phyloP scores from a whole-genome alignment of 2,329 filamentous ascomycete genomes.

The Aspergillus versicolor region DNA sequence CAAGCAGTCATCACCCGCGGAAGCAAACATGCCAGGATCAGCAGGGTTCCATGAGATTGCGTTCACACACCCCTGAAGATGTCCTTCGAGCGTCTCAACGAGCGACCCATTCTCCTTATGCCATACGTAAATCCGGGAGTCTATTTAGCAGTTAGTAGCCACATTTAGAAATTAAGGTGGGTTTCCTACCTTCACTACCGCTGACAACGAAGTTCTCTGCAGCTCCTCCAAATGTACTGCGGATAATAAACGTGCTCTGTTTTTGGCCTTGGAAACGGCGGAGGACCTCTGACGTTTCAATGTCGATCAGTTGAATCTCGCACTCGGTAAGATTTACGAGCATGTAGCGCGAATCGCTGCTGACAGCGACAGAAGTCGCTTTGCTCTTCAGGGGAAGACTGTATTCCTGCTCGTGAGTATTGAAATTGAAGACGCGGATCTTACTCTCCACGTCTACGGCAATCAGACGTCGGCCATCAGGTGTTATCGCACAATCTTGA shows the following conservation, averaged over 20 bases:
- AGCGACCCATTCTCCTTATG: conserved; percentile 77
- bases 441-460: conserved; percentile 69
- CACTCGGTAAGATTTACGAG: conserved; percentile 79
- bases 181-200: conserved; percentile 75
- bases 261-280: conserved; percentile 73
- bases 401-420: conserved; percentile 71
- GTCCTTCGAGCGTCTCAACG: conserved; percentile 74
- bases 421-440: conserved; percentile 79
- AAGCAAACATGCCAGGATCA: conserved; percentile 81
- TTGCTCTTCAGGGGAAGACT: conserved; percentile 68
- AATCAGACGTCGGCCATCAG: conserved; percentile 75
- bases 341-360: conserved; percentile 74
- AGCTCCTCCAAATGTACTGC: conserved; percentile 82
- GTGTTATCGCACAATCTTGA: conserved; percentile 80
- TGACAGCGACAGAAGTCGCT: conserved; percentile 78
- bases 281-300: conserved; percentile 69
- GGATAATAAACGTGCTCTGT: conserved; percentile 75
- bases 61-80: conserved; percentile 75
- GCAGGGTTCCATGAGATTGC: conserved; percentile 84
- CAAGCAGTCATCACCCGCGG: conserved; percentile 81
- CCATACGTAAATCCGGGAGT: conserved; percentile 80
- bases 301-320: conserved; percentile 74
- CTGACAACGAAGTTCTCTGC: conserved; percentile 89
- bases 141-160: conserved; percentile 39
- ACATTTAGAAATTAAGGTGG: not conserved